Percentiles rank a stretch among this genome's conserved stretches.
Conservation (phyloP, 140 eudicot species). For the Ambrosia hybrid region DNA sequence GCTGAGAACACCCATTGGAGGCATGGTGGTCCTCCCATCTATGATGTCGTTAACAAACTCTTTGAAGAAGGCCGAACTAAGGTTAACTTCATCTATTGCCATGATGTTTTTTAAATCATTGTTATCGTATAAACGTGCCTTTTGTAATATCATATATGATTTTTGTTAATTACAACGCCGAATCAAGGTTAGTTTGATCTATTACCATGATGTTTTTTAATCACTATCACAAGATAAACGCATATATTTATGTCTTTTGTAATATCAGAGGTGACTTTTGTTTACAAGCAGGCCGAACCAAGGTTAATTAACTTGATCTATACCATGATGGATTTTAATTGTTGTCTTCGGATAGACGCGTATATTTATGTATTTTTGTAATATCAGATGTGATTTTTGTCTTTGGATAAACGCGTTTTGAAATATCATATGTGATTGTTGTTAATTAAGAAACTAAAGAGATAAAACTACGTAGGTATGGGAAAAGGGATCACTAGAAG, state of each 20-base stretch:
- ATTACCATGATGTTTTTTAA: too few species aligned
- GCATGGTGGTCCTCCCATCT: conserved; percentile 74
- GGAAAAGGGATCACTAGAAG: conserved; percentile 88
- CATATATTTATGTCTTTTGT: too few species aligned
- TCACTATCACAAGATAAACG: too few species aligned
- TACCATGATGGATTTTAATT: background rate
- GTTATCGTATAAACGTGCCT: background rate
- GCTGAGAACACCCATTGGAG: conserved; percentile 62
- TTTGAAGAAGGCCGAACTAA: conserved; percentile 64
- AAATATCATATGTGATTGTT: background rate
- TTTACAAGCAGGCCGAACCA: conserved; percentile 27
- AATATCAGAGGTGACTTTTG: too few species aligned
- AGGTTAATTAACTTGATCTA: conserved; percentile 28
- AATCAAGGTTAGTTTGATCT: too few species aligned
- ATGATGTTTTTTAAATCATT: background rate
- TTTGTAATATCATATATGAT: background rate
- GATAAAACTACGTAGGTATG: conserved; percentile 46
- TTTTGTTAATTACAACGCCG: too few species aligned
- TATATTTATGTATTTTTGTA: background rate
- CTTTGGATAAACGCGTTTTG: background rate
- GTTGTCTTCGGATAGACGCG: background rate
- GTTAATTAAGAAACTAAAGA: background rate
- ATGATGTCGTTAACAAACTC: conserved; percentile 58
- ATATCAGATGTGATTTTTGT: background rate
- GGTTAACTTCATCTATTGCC: background rate